These are phyloP conservation scores for Pseudocercospora cruenta DNA, from an alignment of 2,329 filamentous ascomycete genomes.

Conservation along the genomic window DNA sequence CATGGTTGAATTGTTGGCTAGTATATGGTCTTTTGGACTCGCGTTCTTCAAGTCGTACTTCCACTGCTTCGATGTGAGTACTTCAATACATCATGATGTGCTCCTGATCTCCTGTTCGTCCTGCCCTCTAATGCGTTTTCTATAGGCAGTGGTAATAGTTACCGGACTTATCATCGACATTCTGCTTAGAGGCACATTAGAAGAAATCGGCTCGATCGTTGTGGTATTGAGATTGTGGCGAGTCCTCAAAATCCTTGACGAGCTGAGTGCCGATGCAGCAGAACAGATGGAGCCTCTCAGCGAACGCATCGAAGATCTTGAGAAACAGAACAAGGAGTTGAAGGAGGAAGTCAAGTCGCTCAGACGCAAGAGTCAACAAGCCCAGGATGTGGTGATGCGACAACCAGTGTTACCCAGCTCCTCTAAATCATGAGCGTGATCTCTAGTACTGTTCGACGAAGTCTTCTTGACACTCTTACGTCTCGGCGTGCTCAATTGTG, in stretches of 20 bases:
- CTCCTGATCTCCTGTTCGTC: background rate
- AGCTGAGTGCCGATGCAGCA: constrained; percentile 64
- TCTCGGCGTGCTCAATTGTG: constrained; percentile 13
- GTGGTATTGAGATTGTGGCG: constrained; percentile 69
- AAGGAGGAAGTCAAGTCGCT: background rate
- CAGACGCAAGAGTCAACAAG: background rate
- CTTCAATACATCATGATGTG: constrained; percentile 54
- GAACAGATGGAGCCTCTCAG: constrained; percentile 65
- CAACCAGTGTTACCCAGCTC: background rate
- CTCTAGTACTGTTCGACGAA: background rate
- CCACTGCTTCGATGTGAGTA: constrained; percentile 65
- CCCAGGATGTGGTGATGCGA: background rate
- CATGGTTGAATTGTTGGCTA: constrained; percentile 63
- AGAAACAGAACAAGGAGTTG: constrained; percentile 48
- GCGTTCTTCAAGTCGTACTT: constrained; percentile 54
- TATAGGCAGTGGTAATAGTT: background rate
- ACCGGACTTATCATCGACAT: constrained; percentile 66
- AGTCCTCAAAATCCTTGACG: constrained; percentile 71
- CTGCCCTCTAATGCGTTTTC: background rate
- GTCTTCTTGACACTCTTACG: background rate
- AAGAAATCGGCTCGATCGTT: constrained; percentile 68
- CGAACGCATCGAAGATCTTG: constrained; percentile 56
- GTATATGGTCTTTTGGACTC: constrained; percentile 64
- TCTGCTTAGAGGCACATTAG: constrained; percentile 60
- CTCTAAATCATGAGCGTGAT: background rate